Percentiles rank a stretch among this genome's conserved stretches.
Evolutionary conservation across 2,329 filamentous ascomycete species (phyloP).

Genomic region (Neonectria sp.): DNA sequence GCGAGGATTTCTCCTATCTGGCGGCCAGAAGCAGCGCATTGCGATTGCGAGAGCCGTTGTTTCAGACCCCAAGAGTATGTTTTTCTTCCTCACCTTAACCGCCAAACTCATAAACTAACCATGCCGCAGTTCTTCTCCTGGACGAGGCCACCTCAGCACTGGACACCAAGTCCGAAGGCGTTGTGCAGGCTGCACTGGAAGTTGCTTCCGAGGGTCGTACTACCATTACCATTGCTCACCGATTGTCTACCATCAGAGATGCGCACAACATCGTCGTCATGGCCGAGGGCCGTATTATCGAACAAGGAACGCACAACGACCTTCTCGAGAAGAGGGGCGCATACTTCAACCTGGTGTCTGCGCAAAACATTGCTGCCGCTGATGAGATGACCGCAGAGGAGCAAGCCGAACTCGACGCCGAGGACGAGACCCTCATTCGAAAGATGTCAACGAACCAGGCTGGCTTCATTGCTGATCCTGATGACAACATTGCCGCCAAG

Average conservation of each 20-base stretch:
- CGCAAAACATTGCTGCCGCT: conserved; percentile 82
- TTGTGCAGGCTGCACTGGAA: conserved; percentile 94
- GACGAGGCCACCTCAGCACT: conserved; percentile 96
- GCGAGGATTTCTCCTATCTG: conserved; percentile 91
- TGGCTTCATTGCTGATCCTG: conserved; percentile 67
- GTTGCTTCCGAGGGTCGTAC: conserved; percentile 88
- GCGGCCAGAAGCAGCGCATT: conserved; percentile 97
- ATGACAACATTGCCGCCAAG: conserved; percentile 73
- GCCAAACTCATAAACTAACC: conserved; percentile 20
- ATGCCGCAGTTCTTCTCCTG: conserved; percentile 78
- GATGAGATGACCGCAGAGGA: conserved; percentile 69
- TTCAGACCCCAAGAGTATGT: conserved; percentile 83
- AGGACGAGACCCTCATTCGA: conserved; percentile 67
- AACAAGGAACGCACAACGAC: conserved; percentile 90
- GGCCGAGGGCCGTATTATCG: conserved; percentile 86
- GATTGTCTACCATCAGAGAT: conserved; percentile 92
- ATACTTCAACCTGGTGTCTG: conserved; percentile 89
- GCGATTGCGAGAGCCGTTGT: conserved; percentile 94
- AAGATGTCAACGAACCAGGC: conserved; percentile 60
- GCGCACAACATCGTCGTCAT: conserved; percentile 98
- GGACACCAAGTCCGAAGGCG: conserved; percentile 94
- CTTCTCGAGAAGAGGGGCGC: conserved; percentile 79
- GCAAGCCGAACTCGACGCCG: conserved; percentile 63
- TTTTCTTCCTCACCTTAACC: background rate
- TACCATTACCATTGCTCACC: conserved; percentile 96